Evolutionary conservation across 306 rosid species (phyloP), one percentile per base, ranked within the genome.

Genomic region (Pterocarpus santalinus): DNA sequence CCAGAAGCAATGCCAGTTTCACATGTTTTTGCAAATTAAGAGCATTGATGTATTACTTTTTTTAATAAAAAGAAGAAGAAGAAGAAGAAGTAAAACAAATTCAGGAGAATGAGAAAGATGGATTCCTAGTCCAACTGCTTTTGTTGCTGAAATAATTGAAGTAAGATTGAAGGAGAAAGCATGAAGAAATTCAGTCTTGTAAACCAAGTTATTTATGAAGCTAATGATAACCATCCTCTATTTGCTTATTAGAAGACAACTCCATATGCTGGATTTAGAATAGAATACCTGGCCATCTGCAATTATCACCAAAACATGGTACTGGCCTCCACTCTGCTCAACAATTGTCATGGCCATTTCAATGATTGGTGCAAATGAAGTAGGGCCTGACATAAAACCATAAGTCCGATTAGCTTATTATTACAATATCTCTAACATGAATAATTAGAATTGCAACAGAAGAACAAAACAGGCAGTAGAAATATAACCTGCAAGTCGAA

Each of bases 261-360:
- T 9, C 17, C 0, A 17, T 39, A 55, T 34, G 44, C 6, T 51
- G 51, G 60, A 82, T 69, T 55, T 73, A 56, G 70, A 72, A 46
- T 35, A 89, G 63, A 67, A 46, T 88, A 95, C 98, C 97, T 95
- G 98, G 81, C 98, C 98, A 85, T 95, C 98, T 15, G 98, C 98
- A 84, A 95, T 82, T 80, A 87, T 87, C 69, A 87, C 86, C 82
- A 86, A 80, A 76, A 86, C 89, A 83, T 86, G 89, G 81, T 92
- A 92, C 60, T 95, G 98, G 63, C 98, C 97, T 65, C 87, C 91
- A 76, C 97, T 95, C 86, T 95, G 92, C 91, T 85, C 94, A 58
- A 95, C 98, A 5, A 95, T 95, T 49, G 97, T 91, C 95, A 89
- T 89, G 78, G 97, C 98, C 98, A 89, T 93, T 89, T 91, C 98